Conservation (phyloP, 2,329 filamentous ascomycete genomes). For the Aureobasidium zeae region DNA sequence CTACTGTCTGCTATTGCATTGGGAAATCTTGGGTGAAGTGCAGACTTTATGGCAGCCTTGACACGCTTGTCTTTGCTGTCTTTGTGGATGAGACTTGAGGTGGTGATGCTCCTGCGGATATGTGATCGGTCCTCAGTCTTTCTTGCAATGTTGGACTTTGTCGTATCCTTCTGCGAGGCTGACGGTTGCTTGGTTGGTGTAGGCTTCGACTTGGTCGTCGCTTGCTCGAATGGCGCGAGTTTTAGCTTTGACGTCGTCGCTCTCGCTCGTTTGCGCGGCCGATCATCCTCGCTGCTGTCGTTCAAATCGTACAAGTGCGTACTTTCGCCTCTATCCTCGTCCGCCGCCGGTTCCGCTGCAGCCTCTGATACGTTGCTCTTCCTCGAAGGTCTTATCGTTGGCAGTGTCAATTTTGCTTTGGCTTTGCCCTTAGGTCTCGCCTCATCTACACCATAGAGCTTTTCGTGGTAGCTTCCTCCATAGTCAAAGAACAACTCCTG, state of each 20-base stretch:
- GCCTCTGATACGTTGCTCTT: background rate
- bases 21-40: background rate
- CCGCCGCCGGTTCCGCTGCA: background rate
- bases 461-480: conserved; percentile 32
- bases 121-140: background rate
- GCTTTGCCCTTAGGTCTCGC: background rate
- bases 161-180: too few relatives aligned
- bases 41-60: conserved; percentile 3
- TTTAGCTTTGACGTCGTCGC: background rate
- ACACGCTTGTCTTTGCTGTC: background rate
- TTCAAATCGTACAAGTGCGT: background rate
- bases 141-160: background rate
- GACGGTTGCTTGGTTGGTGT: background rate
- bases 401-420: background rate
- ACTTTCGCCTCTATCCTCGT: background rate
- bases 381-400: background rate
- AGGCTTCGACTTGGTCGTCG: background rate
- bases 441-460: conserved; percentile 9
- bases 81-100: background rate
- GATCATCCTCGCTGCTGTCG: conserved; percentile 1
- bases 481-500: conserved; percentile 80
- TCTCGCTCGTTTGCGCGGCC: conserved; percentile 1
- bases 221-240: background rate
- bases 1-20: too few relatives aligned
- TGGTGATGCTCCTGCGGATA: background rate